A percentile compares a stretch with the other conserved stretches of the same genome.
These are phyloP conservation scores for Penicillium silybi DNA, from an alignment of 495 filamentous ascomycete species.

Conservation along the genomic window DNA sequence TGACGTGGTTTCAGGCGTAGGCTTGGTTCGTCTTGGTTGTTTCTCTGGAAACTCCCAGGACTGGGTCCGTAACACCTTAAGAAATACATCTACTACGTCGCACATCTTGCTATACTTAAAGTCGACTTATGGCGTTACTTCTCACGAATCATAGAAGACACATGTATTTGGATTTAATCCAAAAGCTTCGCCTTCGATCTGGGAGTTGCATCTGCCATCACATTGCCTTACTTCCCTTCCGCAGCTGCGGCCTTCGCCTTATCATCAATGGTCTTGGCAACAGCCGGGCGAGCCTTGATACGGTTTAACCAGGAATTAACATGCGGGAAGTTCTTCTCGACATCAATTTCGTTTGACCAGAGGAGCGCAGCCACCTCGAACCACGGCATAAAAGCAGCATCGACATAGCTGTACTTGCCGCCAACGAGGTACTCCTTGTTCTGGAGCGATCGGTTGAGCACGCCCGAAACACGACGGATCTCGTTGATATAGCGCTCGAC, in stretches of 20 bases:
- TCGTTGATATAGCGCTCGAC: slow-evolving; percentile 54
- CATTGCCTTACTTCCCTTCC: slow-evolving; percentile 1
- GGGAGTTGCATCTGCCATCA: not conserved
- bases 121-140: too few relatives aligned
- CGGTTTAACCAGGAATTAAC: slow-evolving; percentile 30
- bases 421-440: slow-evolving; percentile 52
- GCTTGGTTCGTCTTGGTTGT: too few relatives aligned
- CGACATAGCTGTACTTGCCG: slow-evolving; percentile 44
- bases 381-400: slow-evolving; percentile 50
- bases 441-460: slow-evolving; percentile 47
- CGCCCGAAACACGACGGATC: slow-evolving; percentile 49
- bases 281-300: slow-evolving; percentile 17
- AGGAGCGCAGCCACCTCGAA: slow-evolving; percentile 8
- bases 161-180: not conserved
- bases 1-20: too few relatives aligned
- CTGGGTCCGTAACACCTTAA: too few relatives aligned
- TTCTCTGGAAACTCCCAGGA: too few relatives aligned
- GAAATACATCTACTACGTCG: not conserved
- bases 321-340: slow-evolving; percentile 25
- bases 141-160: not conserved
- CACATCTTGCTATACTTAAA: too few relatives aligned
- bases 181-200: not conserved
- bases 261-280: slow-evolving; percentile 4
- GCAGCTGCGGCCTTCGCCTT: slow-evolving; percentile 1
- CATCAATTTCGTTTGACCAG: slow-evolving; percentile 9